Base-by-base conservation (phyloP, 495 filamentous ascomycete species). In the Penicillium steckii region DNA sequence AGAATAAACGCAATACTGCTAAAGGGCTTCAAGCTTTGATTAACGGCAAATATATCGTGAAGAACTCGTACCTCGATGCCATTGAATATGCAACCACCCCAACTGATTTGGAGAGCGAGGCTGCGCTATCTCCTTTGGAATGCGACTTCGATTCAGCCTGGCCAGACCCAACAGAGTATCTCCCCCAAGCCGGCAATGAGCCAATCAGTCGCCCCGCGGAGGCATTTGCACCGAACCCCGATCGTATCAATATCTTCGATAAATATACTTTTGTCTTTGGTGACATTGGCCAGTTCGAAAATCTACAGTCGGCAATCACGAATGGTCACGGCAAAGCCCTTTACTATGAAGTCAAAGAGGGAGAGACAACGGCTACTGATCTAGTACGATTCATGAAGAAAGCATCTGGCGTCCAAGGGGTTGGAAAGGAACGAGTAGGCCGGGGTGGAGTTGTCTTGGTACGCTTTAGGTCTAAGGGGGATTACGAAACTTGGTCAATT, bases 221-320 rank as follows among this genome's bases (percentile, higher is more conserved):
- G 35, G 73, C 82, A 12, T 93, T 95, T 63, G 75, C 76, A 8
- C 92, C 94, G 0, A 79, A 92, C 46, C 64, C 79, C 0, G 63
- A 70, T 4, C 78, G 94, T 15, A 66, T 76, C 12, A 84, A 85
- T 35, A 70, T 98, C 8, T 97, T 98, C 54, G 83, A 90, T 23
- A 90, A 88, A 17, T 94, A 89, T 50, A 92, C 85, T 0, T 96
- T 97, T 62, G 75, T 98, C 17, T 96, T 97, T 53, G 88, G 90
- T 26, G 85, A 93, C 48, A 62, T 77, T 33, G 69, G 69, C n/a
- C 95, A 97, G 60, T 92, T 85, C 62, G 83, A 92, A 2, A 89
- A 80, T 59, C 71, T 98, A 2, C 73, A 86, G 17, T 78, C 80
- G 0, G 80, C 86, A 0, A 89, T 98, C 45, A 86, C 81, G 2